Base-by-base conservation (phyloP, 2,329 filamentous ascomycete genomes). In the Rutstroemia sp. region DNA sequence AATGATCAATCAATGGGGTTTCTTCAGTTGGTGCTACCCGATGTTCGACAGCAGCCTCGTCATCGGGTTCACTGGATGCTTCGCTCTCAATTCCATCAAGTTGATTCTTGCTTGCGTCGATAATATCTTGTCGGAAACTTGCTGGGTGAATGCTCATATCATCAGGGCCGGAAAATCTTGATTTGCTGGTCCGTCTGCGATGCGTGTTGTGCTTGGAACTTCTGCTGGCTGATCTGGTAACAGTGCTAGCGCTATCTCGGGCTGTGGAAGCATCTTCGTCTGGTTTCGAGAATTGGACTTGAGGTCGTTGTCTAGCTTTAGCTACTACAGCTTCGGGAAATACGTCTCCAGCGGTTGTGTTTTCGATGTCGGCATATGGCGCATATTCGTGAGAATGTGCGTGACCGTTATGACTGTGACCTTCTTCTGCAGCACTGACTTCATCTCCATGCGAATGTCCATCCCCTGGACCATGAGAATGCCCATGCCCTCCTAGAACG, bases 401-500 rank as follows among this genome's bases (percentile, higher is more conserved):
- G 46, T 78, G 77, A 8, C 60, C 30, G 12, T 34, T 65, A 54
- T 70, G 68, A 36, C 57, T 65, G 58, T 76, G 65, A 4, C 67
- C 68, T 55, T 65, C 68, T 57, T 70, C 68, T 4, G 67, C 65
- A 34, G 61, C 58, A 14, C 58, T 57, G 5, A 66, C 23, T 42
- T 68, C 70, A 36, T 65, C 68, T 14, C 68, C 69, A 50, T 74
- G 72, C 19, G 64, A 63, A 61, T 80, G 76, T 47, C 76, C 72
- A 5, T 73, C 73, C 54, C 75, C 78, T 62, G 84, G 78, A 4
- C 85, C 87, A 69, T 94, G 89, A 14, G 83, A 83, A 70, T 97
- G 92, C 3, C 89, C 89, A 69, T 97, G 92, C 56, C 95, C 92
- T 64, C 95, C 94, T 67, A 99, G 89, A 34, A 99, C 83, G 56